These are phyloP conservation scores for Pichia sorboxylosa DNA, from an alignment of 1,139 yeast genomes.

Conservation along the genomic window DNA sequence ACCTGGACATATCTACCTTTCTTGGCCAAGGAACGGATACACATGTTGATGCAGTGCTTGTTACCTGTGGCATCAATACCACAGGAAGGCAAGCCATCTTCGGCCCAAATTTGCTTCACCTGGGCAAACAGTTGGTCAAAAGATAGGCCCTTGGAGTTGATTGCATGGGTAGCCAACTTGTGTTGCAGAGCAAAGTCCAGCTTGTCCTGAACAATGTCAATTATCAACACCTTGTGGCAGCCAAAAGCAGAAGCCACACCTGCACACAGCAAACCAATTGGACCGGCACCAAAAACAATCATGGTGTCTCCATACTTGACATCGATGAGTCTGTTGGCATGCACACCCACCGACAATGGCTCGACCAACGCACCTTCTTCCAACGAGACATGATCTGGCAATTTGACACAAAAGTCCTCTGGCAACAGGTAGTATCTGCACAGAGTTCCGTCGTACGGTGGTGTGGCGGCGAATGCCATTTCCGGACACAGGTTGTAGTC, in stretches of 20 bases:
- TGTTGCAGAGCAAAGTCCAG: constrained; percentile 45
- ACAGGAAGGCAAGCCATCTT: constrained; percentile 34
- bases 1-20: constrained; percentile 49
- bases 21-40: constrained; percentile 31
- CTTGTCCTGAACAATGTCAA: constrained; percentile 52
- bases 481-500: constrained; percentile 70
- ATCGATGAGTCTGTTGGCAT: constrained; percentile 62
- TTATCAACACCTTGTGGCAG: constrained; percentile 55
- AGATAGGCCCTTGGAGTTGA: constrained; percentile 38
- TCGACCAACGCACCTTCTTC: constrained; percentile 87
- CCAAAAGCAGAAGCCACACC: constrained; percentile 76
- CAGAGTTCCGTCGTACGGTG: constrained; percentile 68
- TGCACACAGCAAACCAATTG: constrained; percentile 76
- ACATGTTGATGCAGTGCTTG: constrained; percentile 39
- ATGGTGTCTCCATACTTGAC: constrained; percentile 63
- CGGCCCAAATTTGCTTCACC: constrained; percentile 26
- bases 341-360: constrained; percentile 81
- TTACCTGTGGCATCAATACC: constrained; percentile 48
- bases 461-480: constrained; percentile 84
- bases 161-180: constrained; percentile 43
- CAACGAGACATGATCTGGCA: constrained; percentile 64
- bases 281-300: constrained; percentile 86
- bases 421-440: constrained; percentile 63
- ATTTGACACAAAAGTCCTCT: constrained; percentile 72
- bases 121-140: constrained; percentile 25